phyloP scores from a whole-genome alignment of 1,284 basidiomycete genomes.

The Apiotrichum porosum region DNA sequence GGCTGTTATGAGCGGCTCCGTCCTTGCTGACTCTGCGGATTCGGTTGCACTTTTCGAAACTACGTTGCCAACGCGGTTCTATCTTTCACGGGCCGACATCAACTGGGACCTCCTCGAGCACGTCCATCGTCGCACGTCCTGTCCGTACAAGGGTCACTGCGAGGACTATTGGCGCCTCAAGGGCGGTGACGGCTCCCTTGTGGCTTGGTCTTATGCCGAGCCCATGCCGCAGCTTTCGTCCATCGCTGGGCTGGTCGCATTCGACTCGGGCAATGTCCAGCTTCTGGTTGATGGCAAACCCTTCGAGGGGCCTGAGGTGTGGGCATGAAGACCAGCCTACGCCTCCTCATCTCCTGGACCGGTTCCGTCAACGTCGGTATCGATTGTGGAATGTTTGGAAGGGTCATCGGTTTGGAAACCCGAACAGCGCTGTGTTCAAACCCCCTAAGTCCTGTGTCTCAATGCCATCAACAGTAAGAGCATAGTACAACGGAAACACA shows the following conservation, averaged over 20 bases:
- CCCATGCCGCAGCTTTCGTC: neutral
- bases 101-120: neutral
- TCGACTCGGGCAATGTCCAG: constrained; percentile 6
- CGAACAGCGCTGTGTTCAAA: too few species aligned
- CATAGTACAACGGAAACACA: too few species aligned
- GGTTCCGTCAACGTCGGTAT: too few species aligned
- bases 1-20: neutral
- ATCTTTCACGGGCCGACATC: constrained; percentile 3
- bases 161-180: constrained; percentile 8
- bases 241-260: constrained; percentile 6
- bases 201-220: constrained; percentile 7
- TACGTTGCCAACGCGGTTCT: constrained; percentile 7
- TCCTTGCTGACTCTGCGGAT: neutral
- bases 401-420: too few species aligned
- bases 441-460: too few species aligned
- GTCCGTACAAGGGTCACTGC: constrained; percentile 11
- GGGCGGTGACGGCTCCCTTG: neutral
- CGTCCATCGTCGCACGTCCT: neutral
- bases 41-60: constrained; percentile 5
- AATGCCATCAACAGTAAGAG: too few species aligned
- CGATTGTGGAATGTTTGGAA: too few species aligned
- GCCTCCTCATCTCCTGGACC: too few species aligned
- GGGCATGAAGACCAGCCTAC: too few species aligned
- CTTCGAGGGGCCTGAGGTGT: neutral
- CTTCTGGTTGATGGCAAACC: constrained; percentile 6